These are phyloP conservation scores for Podosphaera fusca DNA, from an alignment of 2,329 filamentous ascomycete species.

Conservation along the genomic window DNA sequence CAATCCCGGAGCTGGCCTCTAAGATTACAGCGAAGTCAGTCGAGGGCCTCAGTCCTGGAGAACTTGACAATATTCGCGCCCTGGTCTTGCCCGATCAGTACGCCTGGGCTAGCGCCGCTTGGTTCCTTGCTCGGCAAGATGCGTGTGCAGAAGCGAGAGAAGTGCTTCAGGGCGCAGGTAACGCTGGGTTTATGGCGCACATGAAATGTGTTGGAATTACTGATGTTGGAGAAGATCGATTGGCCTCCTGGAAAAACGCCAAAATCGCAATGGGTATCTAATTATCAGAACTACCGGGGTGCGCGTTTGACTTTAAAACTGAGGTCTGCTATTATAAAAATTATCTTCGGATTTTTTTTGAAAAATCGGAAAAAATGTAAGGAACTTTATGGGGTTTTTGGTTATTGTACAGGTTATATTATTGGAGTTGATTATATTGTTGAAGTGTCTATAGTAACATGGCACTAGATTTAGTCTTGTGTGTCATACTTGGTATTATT, in stretches of 20 bases:
- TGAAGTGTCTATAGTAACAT: too few relatives aligned
- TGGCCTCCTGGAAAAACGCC: conserved; percentile 26
- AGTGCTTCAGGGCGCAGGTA: conserved; percentile 20
- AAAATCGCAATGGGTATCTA: conserved; percentile 18
- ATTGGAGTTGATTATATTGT: too few relatives aligned
- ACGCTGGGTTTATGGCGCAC: conserved; percentile 28
- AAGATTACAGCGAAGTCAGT: conserved; percentile 14
- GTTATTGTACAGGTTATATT: too few relatives aligned
- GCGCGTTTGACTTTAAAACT: too few relatives aligned
- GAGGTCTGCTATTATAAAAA: too few relatives aligned
- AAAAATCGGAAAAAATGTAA: too few relatives aligned
- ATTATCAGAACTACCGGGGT: background rate
- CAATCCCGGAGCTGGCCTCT: conserved; percentile 21
- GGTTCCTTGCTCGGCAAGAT: conserved; percentile 31
- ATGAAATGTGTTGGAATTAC: conserved; percentile 29
- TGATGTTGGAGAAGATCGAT: conserved; percentile 22
- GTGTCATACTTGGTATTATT: too few relatives aligned
- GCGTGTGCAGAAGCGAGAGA: conserved; percentile 22
- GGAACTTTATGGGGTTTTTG: too few relatives aligned
- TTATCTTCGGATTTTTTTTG: too few relatives aligned
- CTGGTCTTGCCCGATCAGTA: conserved; percentile 26
- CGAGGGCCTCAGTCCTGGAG: conserved; percentile 15
- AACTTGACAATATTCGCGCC: conserved; percentile 22
- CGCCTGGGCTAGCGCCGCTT: conserved; percentile 34
- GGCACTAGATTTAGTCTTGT: too few relatives aligned